phyloP scores from a whole-genome alignment of 192 early-diverging fungal species.

The Backusella luteola region DNA sequence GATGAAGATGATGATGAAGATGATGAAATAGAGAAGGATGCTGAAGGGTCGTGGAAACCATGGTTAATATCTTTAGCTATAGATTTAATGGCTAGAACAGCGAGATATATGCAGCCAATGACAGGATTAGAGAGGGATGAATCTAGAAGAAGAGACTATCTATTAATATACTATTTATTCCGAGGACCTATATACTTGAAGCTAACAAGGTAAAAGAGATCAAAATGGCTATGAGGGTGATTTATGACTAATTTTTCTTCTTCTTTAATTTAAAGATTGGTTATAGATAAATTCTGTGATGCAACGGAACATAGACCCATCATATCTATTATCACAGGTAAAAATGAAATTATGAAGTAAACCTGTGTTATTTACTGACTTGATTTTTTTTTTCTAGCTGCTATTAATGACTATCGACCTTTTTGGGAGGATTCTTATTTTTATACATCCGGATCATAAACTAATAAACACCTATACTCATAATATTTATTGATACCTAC shows the following conservation, averaged over 20 bases:
- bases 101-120: constrained; percentile 11
- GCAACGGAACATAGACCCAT: constrained; percentile 11
- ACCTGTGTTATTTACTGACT: background rate
- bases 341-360: background rate
- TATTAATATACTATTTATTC: constrained; percentile 26
- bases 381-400: background rate
- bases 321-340: constrained; percentile 17
- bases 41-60: constrained; percentile 13
- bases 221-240: background rate
- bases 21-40: constrained; percentile 7
- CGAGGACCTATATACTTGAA: constrained; percentile 17
- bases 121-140: constrained; percentile 22
- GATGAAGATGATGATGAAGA: background rate
- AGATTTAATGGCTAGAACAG: constrained; percentile 9
- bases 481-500: too few species aligned
- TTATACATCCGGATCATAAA: constrained; percentile 16
- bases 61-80: constrained; percentile 21
- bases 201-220: constrained; percentile 17
- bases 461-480: background rate
- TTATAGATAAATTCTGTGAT: constrained; percentile 11
- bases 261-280: background rate
- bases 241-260: background rate
- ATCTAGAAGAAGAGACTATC: constrained; percentile 18
- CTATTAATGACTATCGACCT: constrained; percentile 18
- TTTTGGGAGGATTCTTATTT: constrained; percentile 19